Evolutionary conservation across 169 alveolate species (phyloP).

Genomic region (Plasmodium falciparum): DNA sequence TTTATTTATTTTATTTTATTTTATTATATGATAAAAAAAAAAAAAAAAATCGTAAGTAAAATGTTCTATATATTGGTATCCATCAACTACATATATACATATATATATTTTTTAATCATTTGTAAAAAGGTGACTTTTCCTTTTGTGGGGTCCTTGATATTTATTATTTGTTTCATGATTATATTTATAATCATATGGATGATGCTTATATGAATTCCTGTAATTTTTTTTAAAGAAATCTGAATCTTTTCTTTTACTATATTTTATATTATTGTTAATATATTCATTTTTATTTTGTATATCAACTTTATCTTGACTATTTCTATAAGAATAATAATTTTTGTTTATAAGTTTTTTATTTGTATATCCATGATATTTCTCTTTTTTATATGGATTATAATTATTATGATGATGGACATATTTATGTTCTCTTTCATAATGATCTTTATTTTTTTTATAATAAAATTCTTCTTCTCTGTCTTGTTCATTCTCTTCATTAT

Average conservation of each 20-base stretch:
- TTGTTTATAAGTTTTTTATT: constrained; percentile 18
- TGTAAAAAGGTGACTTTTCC: background rate
- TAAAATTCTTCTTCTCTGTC: background rate
- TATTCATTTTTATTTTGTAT: constrained; percentile 13
- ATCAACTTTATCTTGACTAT: constrained; percentile 3
- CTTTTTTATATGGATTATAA: constrained; percentile 14
- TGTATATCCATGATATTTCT: constrained; percentile 7
- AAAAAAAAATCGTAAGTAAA: no score
- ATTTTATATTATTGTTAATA: constrained; percentile 8
- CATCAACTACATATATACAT: no score
- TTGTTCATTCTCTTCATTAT: background rate
- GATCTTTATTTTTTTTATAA: constrained; percentile 1
- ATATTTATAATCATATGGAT: background rate
- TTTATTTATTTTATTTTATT: no score
- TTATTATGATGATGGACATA: background rate
- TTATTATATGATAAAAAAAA: no score
- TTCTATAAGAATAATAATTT: constrained; percentile 15
- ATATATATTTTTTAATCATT: background rate
- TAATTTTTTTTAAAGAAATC: background rate
- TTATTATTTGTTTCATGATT: background rate
- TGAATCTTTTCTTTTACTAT: constrained; percentile 12
- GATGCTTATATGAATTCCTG: background rate
- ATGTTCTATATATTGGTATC: no score
- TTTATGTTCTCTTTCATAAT: background rate
- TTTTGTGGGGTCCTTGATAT: background rate